Evolutionary conservation across 768 basidiomycete genomes (phyloP), one percentile per base, ranked within the genome.

Genomic region (Suillus plorans): DNA sequence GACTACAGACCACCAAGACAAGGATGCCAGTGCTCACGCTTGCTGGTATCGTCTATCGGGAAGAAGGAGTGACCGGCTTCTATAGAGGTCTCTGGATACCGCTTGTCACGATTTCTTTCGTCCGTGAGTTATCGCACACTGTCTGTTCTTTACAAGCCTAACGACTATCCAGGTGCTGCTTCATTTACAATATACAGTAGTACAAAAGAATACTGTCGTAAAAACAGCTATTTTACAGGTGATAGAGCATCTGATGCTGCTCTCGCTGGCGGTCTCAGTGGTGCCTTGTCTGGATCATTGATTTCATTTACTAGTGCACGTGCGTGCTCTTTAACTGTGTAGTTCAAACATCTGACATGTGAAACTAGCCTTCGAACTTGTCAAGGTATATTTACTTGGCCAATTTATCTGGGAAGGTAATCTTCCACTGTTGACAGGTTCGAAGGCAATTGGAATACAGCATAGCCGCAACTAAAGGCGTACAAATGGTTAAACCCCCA

Each of bases 51-150:
- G 89, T 95, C 34, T 92, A 92, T 76, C 85, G 85, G 37, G 93
- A 95, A 71, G 91, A 95, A 78, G 90, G 94, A n/a, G 77, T 94
- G 41, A 84, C 84, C 68, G 96, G 97, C 62, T 98, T 95, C 78
- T 97, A 93, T 77, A 85, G 95, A 63, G 94, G 94, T 64, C 73
- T 95, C 60, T 93, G 92, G 87, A 92, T 99, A 70, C 96, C 97
- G 56, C 85, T 98, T 63, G 83, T 95, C 77, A 97, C 95, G 10
- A 99, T 99, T 70, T 95, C 95, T 6, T 94, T 97, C 75, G 95
- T 98, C 76, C 94, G 97, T 89, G 76, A 79, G 92, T 93, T 56
- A 22, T 47, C 39, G 7, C 18, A 31, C 62, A n/a, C 58, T 57
- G 59, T 22, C 60, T 63, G 63, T 61, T 45, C 42, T 66, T 28